phyloP scores from a whole-genome alignment of 2,329 filamentous ascomycete genomes.

The Uncinocarpus reesii region DNA sequence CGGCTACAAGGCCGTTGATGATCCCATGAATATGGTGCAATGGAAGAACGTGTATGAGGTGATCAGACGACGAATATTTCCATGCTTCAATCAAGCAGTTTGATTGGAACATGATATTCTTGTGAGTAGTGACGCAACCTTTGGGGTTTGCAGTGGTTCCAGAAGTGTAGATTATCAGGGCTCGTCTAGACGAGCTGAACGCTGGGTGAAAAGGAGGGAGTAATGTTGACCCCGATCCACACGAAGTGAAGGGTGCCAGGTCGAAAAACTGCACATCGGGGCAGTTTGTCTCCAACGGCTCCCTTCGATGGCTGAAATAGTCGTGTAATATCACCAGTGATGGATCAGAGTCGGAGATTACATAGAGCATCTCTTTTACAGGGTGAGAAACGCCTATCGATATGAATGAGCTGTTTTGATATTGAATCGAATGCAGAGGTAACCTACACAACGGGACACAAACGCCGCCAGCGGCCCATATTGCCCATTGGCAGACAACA shows the following conservation, averaged over 20 bases:
- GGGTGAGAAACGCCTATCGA: conserved; percentile 33
- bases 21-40: conserved; percentile 45
- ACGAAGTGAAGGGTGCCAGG: conserved; percentile 21
- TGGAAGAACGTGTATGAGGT: conserved; percentile 42
- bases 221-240: conserved; percentile 13
- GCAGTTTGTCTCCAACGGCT: conserved; percentile 25
- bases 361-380: conserved; percentile 34
- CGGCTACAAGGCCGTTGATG: conserved; percentile 41
- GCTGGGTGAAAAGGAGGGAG: conserved; percentile 26
- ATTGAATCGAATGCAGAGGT: not conserved
- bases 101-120: conserved; percentile 30
- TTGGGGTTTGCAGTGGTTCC: conserved; percentile 36
- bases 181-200: conserved; percentile 25
- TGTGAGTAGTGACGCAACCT: conserved; percentile 37
- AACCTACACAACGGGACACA: conserved; percentile 35
- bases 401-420: conserved; percentile 7
- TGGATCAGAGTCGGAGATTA: conserved; percentile 35
- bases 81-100: conserved; percentile 29
- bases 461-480: conserved; percentile 38
- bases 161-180: conserved; percentile 37
- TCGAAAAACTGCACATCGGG: conserved; percentile 25
- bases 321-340: conserved; percentile 35
- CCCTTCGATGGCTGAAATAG: conserved; percentile 28
- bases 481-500: conserved; percentile 35
- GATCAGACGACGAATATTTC: conserved; percentile 35